Percentiles rank a stretch among this genome's conserved stretches.
phyloP scores from a whole-genome alignment of 1,284 basidiomycete species.

The Xanthoconium separans region DNA sequence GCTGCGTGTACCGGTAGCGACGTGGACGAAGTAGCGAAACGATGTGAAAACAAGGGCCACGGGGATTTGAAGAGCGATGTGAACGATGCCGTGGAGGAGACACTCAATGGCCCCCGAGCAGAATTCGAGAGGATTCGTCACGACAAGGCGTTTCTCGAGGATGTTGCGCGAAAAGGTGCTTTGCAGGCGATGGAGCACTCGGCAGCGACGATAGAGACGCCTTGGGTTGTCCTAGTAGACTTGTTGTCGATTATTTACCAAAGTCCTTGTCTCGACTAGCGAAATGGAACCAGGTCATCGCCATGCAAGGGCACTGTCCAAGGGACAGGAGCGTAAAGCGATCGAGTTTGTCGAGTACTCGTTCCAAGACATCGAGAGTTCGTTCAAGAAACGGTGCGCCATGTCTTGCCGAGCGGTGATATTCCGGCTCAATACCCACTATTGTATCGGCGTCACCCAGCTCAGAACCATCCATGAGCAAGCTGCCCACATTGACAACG shows the following conservation, averaged over 20 bases:
- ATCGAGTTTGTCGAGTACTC: conserved; percentile 61
- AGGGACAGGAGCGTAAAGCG: conserved; percentile 60
- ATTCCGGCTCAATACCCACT: too few relatives aligned
- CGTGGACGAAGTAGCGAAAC: conserved; percentile 45
- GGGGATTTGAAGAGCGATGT: conserved; percentile 74
- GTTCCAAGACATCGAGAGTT: conserved; percentile 60
- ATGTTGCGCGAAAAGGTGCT: conserved; percentile 67
- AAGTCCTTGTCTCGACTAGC: not conserved
- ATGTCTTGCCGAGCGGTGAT: not conserved
- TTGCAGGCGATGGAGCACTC: conserved; percentile 64
- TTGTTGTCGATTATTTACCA: conserved; percentile 22
- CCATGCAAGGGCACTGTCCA: conserved; percentile 34
- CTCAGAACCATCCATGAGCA: conserved; percentile 50
- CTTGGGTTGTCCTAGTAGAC: not conserved
- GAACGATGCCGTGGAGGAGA: conserved; percentile 68
- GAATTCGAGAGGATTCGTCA: conserved; percentile 66
- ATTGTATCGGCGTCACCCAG: conserved; percentile 33
- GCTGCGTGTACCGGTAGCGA: conserved; percentile 61
- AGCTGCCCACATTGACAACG: conserved; percentile 44
- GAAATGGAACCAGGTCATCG: not conserved
- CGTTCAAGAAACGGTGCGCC: conserved; percentile 72
- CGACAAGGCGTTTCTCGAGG: conserved; percentile 52
- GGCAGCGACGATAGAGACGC: conserved; percentile 50
- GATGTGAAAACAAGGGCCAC: conserved; percentile 60
- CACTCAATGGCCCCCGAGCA: conserved; percentile 66